Conservation (phyloP, 352 stramenopile genomes). For the Globisporangium abappressorium region DNA sequence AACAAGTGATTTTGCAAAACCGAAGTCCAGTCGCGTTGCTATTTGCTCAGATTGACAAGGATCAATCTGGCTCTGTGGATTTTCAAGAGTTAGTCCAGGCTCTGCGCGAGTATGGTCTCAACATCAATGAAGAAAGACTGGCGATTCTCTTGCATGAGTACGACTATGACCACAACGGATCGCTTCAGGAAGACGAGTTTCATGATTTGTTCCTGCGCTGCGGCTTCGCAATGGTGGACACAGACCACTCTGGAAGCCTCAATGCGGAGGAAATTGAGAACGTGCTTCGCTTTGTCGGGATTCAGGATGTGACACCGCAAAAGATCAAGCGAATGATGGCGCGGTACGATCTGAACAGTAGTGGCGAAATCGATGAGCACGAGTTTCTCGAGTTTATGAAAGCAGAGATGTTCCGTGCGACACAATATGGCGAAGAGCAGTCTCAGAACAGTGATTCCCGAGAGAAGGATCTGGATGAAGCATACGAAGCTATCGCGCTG, state of each 20-base stretch:
- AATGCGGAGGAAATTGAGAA: constrained; percentile 45
- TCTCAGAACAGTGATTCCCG: neutral
- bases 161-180: constrained; percentile 50
- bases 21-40: constrained; percentile 27
- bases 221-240: constrained; percentile 60
- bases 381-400: constrained; percentile 82
- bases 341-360: constrained; percentile 65
- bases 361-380: constrained; percentile 66
- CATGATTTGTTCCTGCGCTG: constrained; percentile 54
- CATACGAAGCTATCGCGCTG: constrained; percentile 26
- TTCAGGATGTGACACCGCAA: constrained; percentile 33
- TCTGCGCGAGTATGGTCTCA: constrained; percentile 33
- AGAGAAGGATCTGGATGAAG: constrained; percentile 18
- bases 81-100: constrained; percentile 32
- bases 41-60: constrained; percentile 48
- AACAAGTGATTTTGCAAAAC: neutral
- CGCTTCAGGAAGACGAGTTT: constrained; percentile 46
- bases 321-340: constrained; percentile 49
- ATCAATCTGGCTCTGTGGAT: constrained; percentile 48
- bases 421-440: neutral
- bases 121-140: constrained; percentile 33
- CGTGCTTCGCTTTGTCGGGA: constrained; percentile 50
- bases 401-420: constrained; percentile 32
- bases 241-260: constrained; percentile 49
- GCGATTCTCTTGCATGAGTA: constrained; percentile 38